Percentiles rank a stretch among this genome's conserved stretches.
phyloP scores from a whole-genome alignment of 768 basidiomycete species.

The Suillus hirtellus region DNA sequence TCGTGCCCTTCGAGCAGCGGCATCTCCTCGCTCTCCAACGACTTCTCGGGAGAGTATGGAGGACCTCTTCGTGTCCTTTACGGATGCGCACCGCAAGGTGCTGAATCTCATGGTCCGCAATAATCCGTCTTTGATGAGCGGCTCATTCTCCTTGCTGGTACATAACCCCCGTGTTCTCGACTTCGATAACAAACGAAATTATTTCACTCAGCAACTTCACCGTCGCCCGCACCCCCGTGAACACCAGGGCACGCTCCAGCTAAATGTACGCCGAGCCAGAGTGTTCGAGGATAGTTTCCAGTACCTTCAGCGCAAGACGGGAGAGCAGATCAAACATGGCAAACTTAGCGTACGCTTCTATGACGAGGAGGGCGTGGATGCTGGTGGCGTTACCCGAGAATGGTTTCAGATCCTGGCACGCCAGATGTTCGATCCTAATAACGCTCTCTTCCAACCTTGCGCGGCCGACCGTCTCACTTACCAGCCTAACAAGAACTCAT shows the following conservation, averaged over 20 bases:
- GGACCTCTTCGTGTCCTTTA: slow-evolving; percentile 91
- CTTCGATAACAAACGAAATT: slow-evolving; percentile 99
- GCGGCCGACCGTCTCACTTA: slow-evolving; percentile 94
- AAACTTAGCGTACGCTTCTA: slow-evolving; percentile 96
- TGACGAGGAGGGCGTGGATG: slow-evolving; percentile 97
- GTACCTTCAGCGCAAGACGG: slow-evolving; percentile 82
- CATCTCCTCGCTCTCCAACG: slow-evolving; percentile 68
- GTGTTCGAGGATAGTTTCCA: slow-evolving; percentile 99
- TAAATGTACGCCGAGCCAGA: slow-evolving; percentile 86
- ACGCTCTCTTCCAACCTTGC: slow-evolving; percentile 97
- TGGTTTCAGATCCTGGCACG: slow-evolving; percentile 98
- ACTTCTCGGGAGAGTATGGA: slow-evolving; percentile 79
- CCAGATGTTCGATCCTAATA: slow-evolving; percentile 99
- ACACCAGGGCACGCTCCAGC: slow-evolving; percentile 78
- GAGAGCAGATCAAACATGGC: slow-evolving; percentile 97
- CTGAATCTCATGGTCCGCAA: slow-evolving; percentile 98
- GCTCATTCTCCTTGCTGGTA: slow-evolving; percentile 94
- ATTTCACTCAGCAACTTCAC: slow-evolving; percentile 90
- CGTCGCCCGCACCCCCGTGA: slow-evolving; percentile 78
- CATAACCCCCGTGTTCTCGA: slow-evolving; percentile 96
- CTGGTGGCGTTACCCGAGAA: slow-evolving; percentile 96
- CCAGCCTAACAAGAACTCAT: slow-evolving; percentile 92
- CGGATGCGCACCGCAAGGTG: slow-evolving; percentile 89
- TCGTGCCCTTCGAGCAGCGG: slow-evolving; percentile 59
- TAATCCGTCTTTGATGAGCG: slow-evolving; percentile 96